Evolutionary conservation across 2,329 filamentous ascomycete genomes (phyloP), one percentile per base, ranked within the genome.

Genomic region (Pseudopyrenochaeta lycopersici): DNA sequence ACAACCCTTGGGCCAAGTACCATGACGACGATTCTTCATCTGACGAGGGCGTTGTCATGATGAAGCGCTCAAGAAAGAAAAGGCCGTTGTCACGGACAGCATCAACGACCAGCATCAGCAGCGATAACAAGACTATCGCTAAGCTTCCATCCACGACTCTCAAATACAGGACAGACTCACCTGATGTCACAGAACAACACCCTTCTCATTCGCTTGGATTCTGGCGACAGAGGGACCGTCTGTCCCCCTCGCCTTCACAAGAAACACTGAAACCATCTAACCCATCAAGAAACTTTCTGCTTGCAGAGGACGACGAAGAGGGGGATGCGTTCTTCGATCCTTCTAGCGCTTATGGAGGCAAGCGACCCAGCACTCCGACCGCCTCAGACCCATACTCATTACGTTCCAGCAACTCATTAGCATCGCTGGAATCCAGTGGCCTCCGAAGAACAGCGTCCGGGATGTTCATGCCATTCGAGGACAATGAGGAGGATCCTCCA

Each of bases 391-490:
- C 64, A 20, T 58, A 67, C 32, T 55, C 59, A 35, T 54, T 62
- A 52, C 62, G 64, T 29, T 50, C 55, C 38, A 61, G 54, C 46
- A 54, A 49, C 30, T 48, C 56, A n/a, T 49, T 54, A 7, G 55
- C 63, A n/a, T 56, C 58, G 10, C 62, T 62, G 7, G 59, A 67
- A 40, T 62, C 65, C 3, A 72, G 74, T 15, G 88, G 88, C 46
- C 88, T 96, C 81, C 87, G 89, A 58, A 84, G 92, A 63, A 96
- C 91, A 17, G 82, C 87, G 45, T 95, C 91, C 33, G 92, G 92
- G 63, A 96, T 96, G 91, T 90, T 96, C 67, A 93, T 96, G 90
- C 91, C 92, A 7, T 90, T 88, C 64, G 90, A 92, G 64, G 89
- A 92, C 64, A 87, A 87, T 55, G 90, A 92, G 60, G 80, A 84